Percentiles rank a stretch among this genome's conserved stretches.
Conservation (phyloP, 2,329 filamentous ascomycete genomes). For the Fusarium succisae region DNA sequence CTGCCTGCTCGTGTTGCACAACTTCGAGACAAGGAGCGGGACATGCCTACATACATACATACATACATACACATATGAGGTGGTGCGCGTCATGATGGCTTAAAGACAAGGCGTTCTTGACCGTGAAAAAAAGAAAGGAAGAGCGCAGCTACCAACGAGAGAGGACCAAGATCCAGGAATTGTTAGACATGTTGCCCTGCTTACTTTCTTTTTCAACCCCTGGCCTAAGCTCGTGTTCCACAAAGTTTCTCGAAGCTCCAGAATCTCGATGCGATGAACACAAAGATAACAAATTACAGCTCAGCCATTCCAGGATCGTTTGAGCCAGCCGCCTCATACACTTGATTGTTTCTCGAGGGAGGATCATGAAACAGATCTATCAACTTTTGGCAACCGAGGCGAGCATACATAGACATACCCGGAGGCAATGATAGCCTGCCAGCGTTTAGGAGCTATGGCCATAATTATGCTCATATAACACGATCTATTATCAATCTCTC, state of each 20-base stretch:
- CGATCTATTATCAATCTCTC: not conserved
- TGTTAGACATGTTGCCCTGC: not conserved
- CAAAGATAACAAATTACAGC: not conserved
- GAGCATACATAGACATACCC: not conserved
- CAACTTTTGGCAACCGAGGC: not conserved
- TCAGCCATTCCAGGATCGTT: conserved; percentile 10
- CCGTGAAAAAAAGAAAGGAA: conserved; percentile 1
- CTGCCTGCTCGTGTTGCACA: conserved; percentile 6
- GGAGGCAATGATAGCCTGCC: not conserved
- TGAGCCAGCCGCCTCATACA: conserved; percentile 35
- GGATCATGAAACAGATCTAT: conserved; percentile 19
- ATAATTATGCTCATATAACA: not conserved
- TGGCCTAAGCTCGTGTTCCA: conserved; percentile 1
- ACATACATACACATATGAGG: not conserved
- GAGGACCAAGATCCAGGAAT: not conserved
- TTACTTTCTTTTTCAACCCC: not conserved
- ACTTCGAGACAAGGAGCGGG: conserved; percentile 21
- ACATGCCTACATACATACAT: conserved; percentile 5
- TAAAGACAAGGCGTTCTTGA: conserved; percentile 24
- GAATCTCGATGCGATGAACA: conserved; percentile 3
- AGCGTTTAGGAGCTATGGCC: not conserved
- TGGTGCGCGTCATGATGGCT: conserved; percentile 14
- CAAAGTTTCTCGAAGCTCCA: conserved; percentile 27
- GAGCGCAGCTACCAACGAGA: not conserved
- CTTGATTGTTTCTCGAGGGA: not conserved